These are phyloP conservation scores for Colletotrichum agaves DNA, from an alignment of 2,329 filamentous ascomycete genomes.

Conservation along the genomic window DNA sequence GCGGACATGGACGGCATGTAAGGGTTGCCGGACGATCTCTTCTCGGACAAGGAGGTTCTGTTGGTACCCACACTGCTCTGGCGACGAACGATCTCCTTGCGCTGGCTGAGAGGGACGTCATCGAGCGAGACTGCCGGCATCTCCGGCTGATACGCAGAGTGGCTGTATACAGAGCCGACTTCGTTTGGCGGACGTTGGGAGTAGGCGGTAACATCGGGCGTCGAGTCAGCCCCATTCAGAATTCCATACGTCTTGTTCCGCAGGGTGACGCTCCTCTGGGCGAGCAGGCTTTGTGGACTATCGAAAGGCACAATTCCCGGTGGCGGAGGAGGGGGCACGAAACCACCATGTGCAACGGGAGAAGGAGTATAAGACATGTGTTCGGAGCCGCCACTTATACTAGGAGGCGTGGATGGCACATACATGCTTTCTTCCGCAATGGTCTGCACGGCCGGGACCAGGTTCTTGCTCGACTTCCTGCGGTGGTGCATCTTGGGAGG, in stretches of 20 bases:
- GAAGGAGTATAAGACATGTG: conserved; percentile 36
- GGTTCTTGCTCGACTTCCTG: conserved; percentile 24
- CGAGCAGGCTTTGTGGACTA: conserved; percentile 66
- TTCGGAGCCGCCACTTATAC: conserved; percentile 26
- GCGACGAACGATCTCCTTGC: conserved; percentile 67
- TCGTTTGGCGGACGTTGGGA: conserved; percentile 51
- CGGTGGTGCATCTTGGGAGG: conserved; percentile 29
- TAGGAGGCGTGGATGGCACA: background rate
- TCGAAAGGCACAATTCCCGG: conserved; percentile 61
- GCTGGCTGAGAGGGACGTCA: conserved; percentile 77
- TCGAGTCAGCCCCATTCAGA: conserved; percentile 43
- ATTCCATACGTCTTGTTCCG: conserved; percentile 62
- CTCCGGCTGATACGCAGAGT: conserved; percentile 43
- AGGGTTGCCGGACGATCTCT: conserved; percentile 11
- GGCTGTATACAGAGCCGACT: conserved; percentile 53
- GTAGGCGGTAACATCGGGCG: conserved; percentile 39
- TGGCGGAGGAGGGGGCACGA: conserved; percentile 27
- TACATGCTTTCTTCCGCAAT: conserved; percentile 24
- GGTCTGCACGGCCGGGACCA: conserved; percentile 23
- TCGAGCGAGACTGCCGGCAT: conserved; percentile 56
- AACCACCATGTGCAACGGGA: conserved; percentile 34
- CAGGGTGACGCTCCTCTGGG: conserved; percentile 64
- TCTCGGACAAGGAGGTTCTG: conserved; percentile 39
- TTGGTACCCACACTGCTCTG: conserved; percentile 55
- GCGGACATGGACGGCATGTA: conserved; percentile 39